Percentiles rank a stretch among this genome's conserved stretches.
These are phyloP conservation scores for Alternaria longipes DNA, from an alignment of 2,329 filamentous ascomycete genomes.

Conservation along the genomic window DNA sequence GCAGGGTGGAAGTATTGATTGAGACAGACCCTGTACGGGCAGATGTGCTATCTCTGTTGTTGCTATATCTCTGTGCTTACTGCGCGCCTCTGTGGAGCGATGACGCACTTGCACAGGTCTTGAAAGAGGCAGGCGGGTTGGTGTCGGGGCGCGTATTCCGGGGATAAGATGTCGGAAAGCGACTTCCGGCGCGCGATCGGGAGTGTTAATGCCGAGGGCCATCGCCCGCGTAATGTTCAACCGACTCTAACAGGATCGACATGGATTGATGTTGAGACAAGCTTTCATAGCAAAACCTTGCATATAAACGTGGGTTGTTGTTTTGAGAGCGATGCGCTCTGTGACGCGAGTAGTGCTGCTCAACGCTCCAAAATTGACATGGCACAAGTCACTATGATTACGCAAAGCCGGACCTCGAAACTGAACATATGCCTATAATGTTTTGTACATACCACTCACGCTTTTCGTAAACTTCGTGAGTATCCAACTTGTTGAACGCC, in stretches of 20 bases:
- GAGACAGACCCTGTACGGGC: background rate
- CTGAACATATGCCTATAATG: background rate
- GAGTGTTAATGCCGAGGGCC: conserved; percentile 4
- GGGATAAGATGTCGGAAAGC: conserved; percentile 10
- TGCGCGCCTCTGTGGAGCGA: conserved; percentile 5
- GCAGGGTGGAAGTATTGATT: background rate
- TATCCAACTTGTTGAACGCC: background rate
- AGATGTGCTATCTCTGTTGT: background rate
- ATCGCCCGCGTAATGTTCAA: background rate
- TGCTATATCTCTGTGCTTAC: background rate
- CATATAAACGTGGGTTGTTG: background rate
- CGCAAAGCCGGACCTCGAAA: background rate
- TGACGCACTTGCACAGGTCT: conserved; percentile 2
- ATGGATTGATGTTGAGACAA: background rate
- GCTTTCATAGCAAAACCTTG: background rate
- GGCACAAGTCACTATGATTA: background rate
- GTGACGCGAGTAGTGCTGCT: background rate
- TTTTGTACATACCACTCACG: background rate
- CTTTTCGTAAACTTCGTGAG: background rate
- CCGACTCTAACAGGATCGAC: background rate
- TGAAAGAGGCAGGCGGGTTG: conserved; percentile 7
- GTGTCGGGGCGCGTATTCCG: background rate
- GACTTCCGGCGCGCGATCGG: background rate
- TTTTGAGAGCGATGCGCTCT: background rate
- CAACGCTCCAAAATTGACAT: background rate